A percentile compares a stretch with the other conserved stretches of the same genome.
These are phyloP conservation scores for Cutaneotrichosporon curvatum DNA, from an alignment of 1,284 basidiomycete genomes.

Conservation along the genomic window DNA sequence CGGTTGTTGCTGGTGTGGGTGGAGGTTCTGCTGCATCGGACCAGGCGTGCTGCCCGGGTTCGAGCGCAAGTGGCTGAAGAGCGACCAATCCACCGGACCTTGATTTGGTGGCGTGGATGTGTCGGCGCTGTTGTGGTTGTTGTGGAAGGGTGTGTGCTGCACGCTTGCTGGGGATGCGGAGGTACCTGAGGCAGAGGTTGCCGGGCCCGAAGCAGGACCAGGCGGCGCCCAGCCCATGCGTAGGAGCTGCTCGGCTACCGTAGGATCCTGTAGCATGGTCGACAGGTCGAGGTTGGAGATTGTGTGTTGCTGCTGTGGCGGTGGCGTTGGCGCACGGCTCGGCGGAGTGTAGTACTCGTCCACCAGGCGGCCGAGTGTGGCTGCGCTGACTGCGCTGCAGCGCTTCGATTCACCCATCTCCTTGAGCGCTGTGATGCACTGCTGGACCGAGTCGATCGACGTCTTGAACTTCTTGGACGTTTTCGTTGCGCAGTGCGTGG, in stretches of 20 bases:
- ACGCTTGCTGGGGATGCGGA: no score
- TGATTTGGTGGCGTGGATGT: no score
- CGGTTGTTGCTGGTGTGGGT: not conserved
- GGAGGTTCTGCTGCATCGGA: not conserved
- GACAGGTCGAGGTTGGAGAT: conserved; percentile 6
- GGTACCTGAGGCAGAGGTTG: no score
- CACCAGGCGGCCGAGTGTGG: conserved; percentile 9
- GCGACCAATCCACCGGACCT: not conserved
- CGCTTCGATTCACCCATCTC: conserved; percentile 19
- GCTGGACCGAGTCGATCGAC: conserved; percentile 13
- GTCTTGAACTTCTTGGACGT: conserved; percentile 10
- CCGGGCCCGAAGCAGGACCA: not conserved
- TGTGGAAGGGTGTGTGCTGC: no score
- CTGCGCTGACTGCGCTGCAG: conserved; percentile 7
- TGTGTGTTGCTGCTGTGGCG: not conserved
- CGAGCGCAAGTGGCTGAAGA: conserved; percentile 2
- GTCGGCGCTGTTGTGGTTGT: no score
- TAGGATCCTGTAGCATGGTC: conserved; percentile 13
- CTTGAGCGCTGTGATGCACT: conserved; percentile 17
- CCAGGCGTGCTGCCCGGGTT: no score
- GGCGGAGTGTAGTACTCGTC: conserved; percentile 8
- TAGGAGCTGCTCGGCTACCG: conserved; percentile 13
- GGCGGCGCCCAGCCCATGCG: conserved; percentile 17
- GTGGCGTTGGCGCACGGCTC: not conserved
- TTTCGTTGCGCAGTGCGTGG: conserved; percentile 15